phyloP scores from a whole-genome alignment of 2,329 filamentous ascomycete genomes.

The Diaporthe sp. region DNA sequence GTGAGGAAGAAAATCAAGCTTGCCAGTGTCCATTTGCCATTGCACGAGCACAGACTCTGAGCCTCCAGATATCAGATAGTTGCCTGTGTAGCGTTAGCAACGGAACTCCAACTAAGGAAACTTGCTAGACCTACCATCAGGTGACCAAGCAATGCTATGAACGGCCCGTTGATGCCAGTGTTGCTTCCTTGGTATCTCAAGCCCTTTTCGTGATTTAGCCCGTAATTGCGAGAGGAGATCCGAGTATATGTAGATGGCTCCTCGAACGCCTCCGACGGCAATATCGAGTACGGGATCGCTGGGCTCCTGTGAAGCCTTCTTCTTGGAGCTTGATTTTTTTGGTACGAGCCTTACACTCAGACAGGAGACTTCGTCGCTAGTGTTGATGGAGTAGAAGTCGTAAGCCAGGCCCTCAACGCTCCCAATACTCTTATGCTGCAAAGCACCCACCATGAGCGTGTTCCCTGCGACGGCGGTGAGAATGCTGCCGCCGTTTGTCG shows the following conservation, averaged over 20 bases:
- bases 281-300: constrained; percentile 72
- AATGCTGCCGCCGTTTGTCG: constrained; percentile 66
- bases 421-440: constrained; percentile 49
- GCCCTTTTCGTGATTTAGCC: constrained; percentile 57
- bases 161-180: constrained; percentile 95
- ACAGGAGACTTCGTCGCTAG: constrained; percentile 74
- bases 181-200: constrained; percentile 72
- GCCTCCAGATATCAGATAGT: constrained; percentile 95
- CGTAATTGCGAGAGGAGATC: constrained; percentile 76
- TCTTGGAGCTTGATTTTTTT: constrained; percentile 45
- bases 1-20: constrained; percentile 89
- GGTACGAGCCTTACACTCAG: constrained; percentile 71
- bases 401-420: constrained; percentile 62
- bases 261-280: constrained; percentile 81
- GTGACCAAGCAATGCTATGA: constrained; percentile 89
- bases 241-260: constrained; percentile 85
- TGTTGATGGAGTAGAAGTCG: constrained; percentile 70
- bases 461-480: constrained; percentile 68
- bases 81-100: constrained; percentile 68
- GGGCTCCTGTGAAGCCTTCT: constrained; percentile 47
- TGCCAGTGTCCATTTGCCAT: constrained; percentile 92
- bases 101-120: not conserved
- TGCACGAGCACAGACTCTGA: constrained; percentile 89
- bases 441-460: constrained; percentile 72
- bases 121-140: constrained; percentile 75